Evolutionary conservation across 306 rosid genomes (phyloP).

Genomic region (Pueraria montana): DNA sequence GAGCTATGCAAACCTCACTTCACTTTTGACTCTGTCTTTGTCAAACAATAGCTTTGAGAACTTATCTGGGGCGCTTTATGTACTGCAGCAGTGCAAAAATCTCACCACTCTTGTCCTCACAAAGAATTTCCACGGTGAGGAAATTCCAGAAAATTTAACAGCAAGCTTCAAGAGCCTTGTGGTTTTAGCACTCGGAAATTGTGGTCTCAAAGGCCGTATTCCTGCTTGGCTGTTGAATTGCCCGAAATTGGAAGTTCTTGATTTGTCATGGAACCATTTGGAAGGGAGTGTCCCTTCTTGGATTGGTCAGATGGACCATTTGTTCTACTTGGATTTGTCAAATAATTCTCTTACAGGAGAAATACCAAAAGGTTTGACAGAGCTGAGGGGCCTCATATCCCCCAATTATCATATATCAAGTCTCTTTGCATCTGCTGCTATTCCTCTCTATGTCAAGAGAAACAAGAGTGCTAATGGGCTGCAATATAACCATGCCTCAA

Average conservation of each 20-base stretch:
- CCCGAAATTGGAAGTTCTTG: conserved; percentile 60
- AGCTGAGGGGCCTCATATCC: conserved; percentile 60
- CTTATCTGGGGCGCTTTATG: conserved; percentile 57
- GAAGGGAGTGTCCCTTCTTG: conserved; percentile 62
- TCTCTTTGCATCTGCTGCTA: conserved; percentile 52
- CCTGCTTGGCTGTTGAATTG: conserved; percentile 65
- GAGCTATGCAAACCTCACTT: conserved; percentile 57
- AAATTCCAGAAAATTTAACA: conserved; percentile 52
- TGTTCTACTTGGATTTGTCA: conserved; percentile 72
- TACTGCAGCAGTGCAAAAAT: conserved; percentile 62
- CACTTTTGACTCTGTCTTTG: conserved; percentile 61
- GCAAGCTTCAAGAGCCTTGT: conserved; percentile 59
- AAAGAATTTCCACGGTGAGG: conserved; percentile 64
- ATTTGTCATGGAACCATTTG: conserved; percentile 71
- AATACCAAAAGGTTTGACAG: conserved; percentile 62
- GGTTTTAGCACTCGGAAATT: conserved; percentile 64
- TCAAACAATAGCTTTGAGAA: conserved; percentile 67
- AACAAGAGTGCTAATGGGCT: conserved; percentile 63
- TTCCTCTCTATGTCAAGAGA: conserved; percentile 68
- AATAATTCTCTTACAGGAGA: conserved; percentile 73
- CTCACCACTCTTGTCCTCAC: conserved; percentile 63
- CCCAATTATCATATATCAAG: conserved; percentile 39
- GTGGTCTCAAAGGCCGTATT: conserved; percentile 63
- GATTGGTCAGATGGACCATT: conserved; percentile 63
- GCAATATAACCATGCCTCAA: conserved; percentile 67